Evolutionary conservation across 73 alveolate genomes (phyloP).

Genomic region (Symbiodinium pilosum): DNA sequence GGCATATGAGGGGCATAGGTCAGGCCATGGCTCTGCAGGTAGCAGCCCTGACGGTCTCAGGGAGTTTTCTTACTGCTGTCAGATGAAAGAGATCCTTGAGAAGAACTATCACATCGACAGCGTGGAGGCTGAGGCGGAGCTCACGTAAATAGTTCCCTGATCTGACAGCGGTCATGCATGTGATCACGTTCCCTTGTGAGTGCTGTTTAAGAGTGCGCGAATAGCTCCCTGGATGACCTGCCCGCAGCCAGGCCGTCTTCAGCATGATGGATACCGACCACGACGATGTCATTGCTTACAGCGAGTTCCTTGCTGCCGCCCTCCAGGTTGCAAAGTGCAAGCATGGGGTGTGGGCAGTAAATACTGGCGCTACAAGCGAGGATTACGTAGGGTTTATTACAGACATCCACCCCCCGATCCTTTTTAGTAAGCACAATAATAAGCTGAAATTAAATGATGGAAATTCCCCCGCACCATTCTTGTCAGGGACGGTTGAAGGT

Average conservation of each 20-base stretch:
- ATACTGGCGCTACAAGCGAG: too few relatives aligned
- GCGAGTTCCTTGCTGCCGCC: conserved; percentile 89
- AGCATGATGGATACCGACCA: conserved; percentile 85
- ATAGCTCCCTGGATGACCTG: too few relatives aligned
- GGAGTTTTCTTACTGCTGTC: not conserved
- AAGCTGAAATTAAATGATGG: too few relatives aligned
- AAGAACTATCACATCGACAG: conserved; percentile 85
- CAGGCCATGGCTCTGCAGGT: too few relatives aligned
- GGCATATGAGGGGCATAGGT: too few relatives aligned
- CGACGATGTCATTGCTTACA: conserved; percentile 88
- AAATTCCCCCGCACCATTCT: too few relatives aligned
- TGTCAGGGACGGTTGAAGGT: conserved; percentile 87
- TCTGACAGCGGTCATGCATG: not conserved
- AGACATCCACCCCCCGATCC: too few relatives aligned
- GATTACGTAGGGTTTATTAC: too few relatives aligned
- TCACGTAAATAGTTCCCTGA: not conserved
- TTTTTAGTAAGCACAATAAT: too few relatives aligned
- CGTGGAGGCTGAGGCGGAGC: conserved; percentile 54
- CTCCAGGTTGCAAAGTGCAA: conserved; percentile 23
- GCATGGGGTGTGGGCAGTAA: not conserved
- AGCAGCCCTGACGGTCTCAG: too few relatives aligned
- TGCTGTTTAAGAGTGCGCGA: too few relatives aligned
- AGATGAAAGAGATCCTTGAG: conserved; percentile 88
- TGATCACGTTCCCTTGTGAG: too few relatives aligned
- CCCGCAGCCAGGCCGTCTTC: conserved; percentile 67